Percentiles rank a stretch among this genome's conserved stretches.
phyloP scores from a whole-genome alignment of 2,329 filamentous ascomycete genomes.

The Furcasterigmium furcatum region DNA sequence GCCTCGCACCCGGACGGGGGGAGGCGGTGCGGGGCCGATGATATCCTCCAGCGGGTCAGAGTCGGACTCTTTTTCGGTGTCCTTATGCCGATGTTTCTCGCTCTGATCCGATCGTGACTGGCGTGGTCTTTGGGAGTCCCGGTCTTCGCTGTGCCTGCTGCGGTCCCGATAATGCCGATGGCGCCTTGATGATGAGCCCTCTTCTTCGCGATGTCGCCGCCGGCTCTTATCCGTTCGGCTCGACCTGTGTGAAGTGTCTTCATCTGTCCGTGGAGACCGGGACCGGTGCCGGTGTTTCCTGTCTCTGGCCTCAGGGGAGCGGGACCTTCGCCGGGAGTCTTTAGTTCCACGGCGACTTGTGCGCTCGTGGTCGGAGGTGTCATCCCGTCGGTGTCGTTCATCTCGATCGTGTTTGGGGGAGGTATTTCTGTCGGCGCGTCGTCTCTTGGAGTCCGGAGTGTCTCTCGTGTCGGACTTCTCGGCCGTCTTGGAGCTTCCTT shows the following conservation, averaged over 20 bases:
- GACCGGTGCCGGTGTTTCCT: too few relatives aligned
- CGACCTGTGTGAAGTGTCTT: background rate
- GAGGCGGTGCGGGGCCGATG: constrained; percentile 69
- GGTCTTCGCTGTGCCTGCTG: background rate
- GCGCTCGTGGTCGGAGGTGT: background rate
- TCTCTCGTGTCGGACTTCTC: constrained; percentile 2
- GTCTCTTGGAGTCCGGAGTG: too few relatives aligned
- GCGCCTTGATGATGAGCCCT: background rate
- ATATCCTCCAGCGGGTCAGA: constrained; percentile 75
- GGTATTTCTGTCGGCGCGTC: too few relatives aligned
- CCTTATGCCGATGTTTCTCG: background rate
- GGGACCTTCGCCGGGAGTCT: background rate
- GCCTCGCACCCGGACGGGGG: constrained; percentile 57
- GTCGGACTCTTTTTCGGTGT: constrained; percentile 24
- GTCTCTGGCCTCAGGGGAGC: too few relatives aligned
- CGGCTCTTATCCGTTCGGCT: too few relatives aligned
- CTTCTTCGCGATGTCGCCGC: too few relatives aligned
- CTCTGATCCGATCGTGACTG: background rate
- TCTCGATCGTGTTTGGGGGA: too few relatives aligned
- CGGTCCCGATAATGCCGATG: background rate
- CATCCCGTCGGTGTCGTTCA: too few relatives aligned
- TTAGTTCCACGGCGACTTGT: background rate
- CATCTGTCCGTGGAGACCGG: too few relatives aligned
- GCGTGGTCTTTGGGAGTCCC: background rate
- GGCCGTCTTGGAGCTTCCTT: constrained; percentile 6